Conservation (phyloP, 2,329 filamentous ascomycete species). For the Botrytis sinoallii region DNA sequence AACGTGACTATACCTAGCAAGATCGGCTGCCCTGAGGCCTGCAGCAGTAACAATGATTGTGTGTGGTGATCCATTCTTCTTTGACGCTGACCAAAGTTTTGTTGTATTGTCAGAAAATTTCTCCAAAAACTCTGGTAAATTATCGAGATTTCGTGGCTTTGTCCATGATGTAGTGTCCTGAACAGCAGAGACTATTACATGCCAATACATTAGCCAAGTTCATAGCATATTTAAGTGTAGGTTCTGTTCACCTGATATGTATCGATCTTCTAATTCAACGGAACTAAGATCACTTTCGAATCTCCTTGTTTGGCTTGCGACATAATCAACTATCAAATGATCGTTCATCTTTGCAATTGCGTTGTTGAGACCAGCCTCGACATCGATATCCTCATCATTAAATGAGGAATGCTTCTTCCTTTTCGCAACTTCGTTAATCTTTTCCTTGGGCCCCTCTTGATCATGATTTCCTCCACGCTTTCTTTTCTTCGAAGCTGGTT, state of each 20-base stretch:
- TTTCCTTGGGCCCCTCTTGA: constrained; percentile 15
- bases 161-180: constrained; percentile 75
- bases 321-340: constrained; percentile 77
- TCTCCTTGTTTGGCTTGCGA: constrained; percentile 73
- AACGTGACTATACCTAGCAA: constrained; percentile 59
- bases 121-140: constrained; percentile 78
- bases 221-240: neutral
- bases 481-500: constrained; percentile 33
- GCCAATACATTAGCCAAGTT: constrained; percentile 12
- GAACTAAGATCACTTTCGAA: constrained; percentile 79
- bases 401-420: constrained; percentile 51
- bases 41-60: constrained; percentile 85
- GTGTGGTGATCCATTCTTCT: constrained; percentile 72
- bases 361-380: constrained; percentile 73
- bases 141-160: constrained; percentile 62
- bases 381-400: constrained; percentile 58
- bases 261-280: constrained; percentile 80
- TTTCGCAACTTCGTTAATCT: constrained; percentile 40
- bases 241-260: constrained; percentile 63
- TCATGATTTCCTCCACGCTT: constrained; percentile 31
- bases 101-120: constrained; percentile 55
- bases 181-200: constrained; percentile 59
- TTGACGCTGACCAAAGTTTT: constrained; percentile 59
- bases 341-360: constrained; percentile 81
- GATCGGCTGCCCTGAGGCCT: constrained; percentile 80